Evolutionary conservation across 2,329 filamentous ascomycete species (phyloP).

Genomic region (Incumbomyces delicatus): DNA sequence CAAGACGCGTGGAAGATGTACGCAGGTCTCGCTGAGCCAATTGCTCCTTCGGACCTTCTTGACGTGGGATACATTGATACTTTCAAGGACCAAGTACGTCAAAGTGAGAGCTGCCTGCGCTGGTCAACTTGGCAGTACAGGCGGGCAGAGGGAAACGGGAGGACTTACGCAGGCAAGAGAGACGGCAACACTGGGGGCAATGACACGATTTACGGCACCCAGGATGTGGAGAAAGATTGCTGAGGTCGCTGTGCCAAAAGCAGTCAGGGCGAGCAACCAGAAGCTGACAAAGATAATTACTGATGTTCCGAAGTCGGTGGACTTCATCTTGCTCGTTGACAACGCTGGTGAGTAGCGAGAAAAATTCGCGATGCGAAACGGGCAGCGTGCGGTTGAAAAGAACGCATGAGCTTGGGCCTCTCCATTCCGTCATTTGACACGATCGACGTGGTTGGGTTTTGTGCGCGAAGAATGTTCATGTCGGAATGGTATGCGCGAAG

Average conservation of each 20-base stretch:
- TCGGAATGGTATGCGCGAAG: background rate
- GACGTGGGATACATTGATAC: conserved; percentile 29
- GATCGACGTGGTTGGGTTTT: background rate
- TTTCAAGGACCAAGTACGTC: conserved; percentile 27
- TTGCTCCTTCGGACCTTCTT: conserved; percentile 17
- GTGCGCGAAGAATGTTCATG: background rate
- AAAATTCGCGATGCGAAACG: background rate
- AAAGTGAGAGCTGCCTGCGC: background rate
- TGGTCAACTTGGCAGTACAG: conserved; percentile 14
- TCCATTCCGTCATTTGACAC: background rate
- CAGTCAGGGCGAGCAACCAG: background rate
- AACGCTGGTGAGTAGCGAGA: background rate
- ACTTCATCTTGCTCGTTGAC: background rate
- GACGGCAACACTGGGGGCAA: conserved; percentile 28
- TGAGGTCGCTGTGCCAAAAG: background rate
- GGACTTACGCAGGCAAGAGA: conserved; percentile 27
- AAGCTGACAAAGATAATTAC: background rate
- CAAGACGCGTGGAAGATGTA: conserved; percentile 28
- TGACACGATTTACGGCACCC: conserved; percentile 18
- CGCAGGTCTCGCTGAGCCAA: conserved; percentile 25
- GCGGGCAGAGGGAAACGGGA: conserved; percentile 1
- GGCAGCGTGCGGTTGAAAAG: background rate
- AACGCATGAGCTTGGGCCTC: background rate
- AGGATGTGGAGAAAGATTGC: conserved; percentile 2
- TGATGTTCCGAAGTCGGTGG: background rate